These are phyloP conservation scores for Fagus crenata DNA, from an alignment of 306 rosid species.

Conservation along the genomic window DNA sequence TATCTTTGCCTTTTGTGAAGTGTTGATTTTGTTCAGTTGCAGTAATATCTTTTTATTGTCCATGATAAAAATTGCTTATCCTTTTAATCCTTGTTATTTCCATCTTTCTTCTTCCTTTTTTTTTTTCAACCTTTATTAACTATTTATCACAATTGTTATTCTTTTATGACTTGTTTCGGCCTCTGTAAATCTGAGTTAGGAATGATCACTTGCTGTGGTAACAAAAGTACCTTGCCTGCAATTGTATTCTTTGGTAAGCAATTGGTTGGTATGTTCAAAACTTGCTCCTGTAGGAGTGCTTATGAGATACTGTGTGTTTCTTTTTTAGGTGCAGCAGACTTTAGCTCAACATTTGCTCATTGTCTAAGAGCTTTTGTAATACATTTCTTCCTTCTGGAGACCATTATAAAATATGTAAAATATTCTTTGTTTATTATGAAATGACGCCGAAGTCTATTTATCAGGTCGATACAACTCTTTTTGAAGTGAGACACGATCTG, in stretches of 20 bases:
- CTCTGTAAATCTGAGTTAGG: conserved; percentile 5
- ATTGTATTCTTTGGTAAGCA: background rate
- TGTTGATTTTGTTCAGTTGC: background rate
- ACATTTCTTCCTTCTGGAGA: background rate
- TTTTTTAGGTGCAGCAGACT: background rate
- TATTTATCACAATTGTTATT: background rate
- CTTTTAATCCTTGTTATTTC: background rate
- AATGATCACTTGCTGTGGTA: conserved; percentile 7
- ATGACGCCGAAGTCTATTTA: background rate
- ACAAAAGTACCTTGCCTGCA: background rate
- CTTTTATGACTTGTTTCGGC: background rate
- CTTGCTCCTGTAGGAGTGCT: background rate
- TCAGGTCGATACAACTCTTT: background rate
- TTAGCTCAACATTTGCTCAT: too few species aligned
- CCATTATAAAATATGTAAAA: background rate
- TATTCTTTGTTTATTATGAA: background rate
- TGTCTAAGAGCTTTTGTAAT: background rate
- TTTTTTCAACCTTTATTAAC: background rate
- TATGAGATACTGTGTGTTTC: background rate
- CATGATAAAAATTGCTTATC: too few species aligned
- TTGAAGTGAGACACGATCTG: background rate
- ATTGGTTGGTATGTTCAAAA: conserved; percentile 19
- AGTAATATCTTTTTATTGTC: background rate
- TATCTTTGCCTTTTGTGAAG: background rate
- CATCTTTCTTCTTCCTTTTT: background rate